Conservation (phyloP, 2,329 filamentous ascomycete species). For the Hymenoscyphus scutula region DNA sequence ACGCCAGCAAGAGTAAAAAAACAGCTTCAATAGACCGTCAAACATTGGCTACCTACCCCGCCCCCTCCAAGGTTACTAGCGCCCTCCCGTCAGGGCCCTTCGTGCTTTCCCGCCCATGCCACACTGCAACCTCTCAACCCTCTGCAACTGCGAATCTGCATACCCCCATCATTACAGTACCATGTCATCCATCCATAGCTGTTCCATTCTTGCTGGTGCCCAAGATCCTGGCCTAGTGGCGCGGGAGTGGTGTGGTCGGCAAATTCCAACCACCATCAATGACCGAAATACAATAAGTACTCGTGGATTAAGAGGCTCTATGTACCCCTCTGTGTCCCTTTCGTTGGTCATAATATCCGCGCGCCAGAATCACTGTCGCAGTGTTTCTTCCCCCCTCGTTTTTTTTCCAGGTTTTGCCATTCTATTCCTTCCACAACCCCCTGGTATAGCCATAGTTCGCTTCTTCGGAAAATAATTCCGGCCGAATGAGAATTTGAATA, state of each 20-base stretch:
- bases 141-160: not conserved
- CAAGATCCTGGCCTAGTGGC: not conserved
- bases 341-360: not conserved
- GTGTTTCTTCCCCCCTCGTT: not conserved
- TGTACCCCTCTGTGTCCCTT: not conserved
- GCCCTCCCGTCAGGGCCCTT: not conserved
- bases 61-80: too few relatives aligned
- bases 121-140: not conserved
- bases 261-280: not conserved
- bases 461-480: not conserved
- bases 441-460: not conserved
- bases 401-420: not conserved
- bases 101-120: not conserved
- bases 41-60: not conserved
- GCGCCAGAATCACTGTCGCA: not conserved
- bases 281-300: not conserved
- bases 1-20: not conserved
- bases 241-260: not conserved
- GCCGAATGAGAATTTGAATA: not conserved
- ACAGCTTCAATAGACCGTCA: not conserved
- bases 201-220: too few relatives aligned
- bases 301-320: not conserved
- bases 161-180: not conserved
- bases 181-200: too few relatives aligned
- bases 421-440: not conserved